A percentile compares a stretch with the other conserved stretches of the same genome.
Evolutionary conservation across 176 grass and related monocot genomes (phyloP).

Genomic region (Aechmea fasciata): DNA sequence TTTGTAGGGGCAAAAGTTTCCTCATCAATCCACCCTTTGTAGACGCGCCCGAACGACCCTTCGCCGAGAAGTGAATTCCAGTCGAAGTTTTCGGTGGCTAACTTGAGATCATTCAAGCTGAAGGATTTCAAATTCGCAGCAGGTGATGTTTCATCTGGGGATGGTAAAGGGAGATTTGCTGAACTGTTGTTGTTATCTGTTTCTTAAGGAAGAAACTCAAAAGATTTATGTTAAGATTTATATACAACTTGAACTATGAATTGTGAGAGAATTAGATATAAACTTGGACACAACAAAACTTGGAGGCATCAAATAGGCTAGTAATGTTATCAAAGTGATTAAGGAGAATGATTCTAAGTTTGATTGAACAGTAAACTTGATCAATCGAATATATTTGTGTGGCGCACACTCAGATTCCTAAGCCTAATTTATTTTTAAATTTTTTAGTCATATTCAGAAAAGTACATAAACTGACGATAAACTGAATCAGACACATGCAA

Average conservation of each 20-base stretch:
- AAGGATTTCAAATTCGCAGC: slow-evolving; percentile 11
- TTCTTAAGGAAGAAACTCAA: not conserved
- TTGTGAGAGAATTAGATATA: no score
- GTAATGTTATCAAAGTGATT: no score
- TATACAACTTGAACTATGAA: no score
- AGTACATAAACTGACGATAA: not conserved
- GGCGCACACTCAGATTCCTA: no score
- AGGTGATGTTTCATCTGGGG: slow-evolving; percentile 2
- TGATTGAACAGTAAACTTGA: no score
- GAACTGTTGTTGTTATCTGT: not conserved
- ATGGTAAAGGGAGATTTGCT: not conserved
- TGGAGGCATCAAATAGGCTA: no score
- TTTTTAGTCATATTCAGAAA: no score
- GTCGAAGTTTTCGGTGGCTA: slow-evolving; percentile 12
- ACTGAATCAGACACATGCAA: not conserved
- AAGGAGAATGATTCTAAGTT: no score
- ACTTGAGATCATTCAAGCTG: slow-evolving; percentile 24
- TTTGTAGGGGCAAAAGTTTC: slow-evolving; percentile 8
- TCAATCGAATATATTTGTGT: no score
- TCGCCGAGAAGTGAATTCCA: slow-evolving; percentile 15
- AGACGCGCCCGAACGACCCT: slow-evolving; percentile 15
- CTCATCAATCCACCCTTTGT: slow-evolving; percentile 30
- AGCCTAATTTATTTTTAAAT: no score
- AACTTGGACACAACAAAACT: no score
- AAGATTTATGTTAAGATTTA: not conserved